Evolutionary conservation across 192 early-diverging fungal genomes (phyloP).

Genomic region (Coemansia sp.): DNA sequence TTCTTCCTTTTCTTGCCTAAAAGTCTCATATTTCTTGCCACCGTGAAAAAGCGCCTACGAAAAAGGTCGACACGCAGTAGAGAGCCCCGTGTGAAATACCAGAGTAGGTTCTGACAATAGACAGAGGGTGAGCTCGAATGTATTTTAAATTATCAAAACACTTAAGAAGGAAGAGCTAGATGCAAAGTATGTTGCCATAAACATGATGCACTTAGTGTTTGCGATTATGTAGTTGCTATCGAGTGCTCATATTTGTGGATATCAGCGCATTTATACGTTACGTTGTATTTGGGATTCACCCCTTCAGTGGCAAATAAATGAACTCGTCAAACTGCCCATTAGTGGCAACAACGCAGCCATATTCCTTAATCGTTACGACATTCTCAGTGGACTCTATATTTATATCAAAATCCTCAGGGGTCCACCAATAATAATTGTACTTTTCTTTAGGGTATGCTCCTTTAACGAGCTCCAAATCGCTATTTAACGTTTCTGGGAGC

Average conservation of each 20-base stretch:
- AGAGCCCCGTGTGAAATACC: too few species aligned
- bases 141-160: too few species aligned
- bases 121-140: too few species aligned
- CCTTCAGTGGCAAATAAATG: too few species aligned
- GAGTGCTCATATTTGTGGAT: too few species aligned
- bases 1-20: background rate
- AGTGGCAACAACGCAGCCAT: background rate
- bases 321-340: background rate
- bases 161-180: too few species aligned
- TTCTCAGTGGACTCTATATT: background rate
- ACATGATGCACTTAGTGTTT: too few species aligned
- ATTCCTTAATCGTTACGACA: background rate
- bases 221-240: too few species aligned
- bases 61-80: background rate
- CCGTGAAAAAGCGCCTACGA: background rate
- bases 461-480: background rate
- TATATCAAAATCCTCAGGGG: background rate
- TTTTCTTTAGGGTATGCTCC: background rate
- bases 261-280: too few species aligned
- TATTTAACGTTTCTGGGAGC: background rate
- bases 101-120: too few species aligned
- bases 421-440: background rate
- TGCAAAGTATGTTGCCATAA: too few species aligned
- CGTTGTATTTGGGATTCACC: too few species aligned
- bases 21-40: background rate